Base-by-base conservation (phyloP, 495 filamentous ascomycete genomes). In the Aspergillus mulundensis region DNA sequence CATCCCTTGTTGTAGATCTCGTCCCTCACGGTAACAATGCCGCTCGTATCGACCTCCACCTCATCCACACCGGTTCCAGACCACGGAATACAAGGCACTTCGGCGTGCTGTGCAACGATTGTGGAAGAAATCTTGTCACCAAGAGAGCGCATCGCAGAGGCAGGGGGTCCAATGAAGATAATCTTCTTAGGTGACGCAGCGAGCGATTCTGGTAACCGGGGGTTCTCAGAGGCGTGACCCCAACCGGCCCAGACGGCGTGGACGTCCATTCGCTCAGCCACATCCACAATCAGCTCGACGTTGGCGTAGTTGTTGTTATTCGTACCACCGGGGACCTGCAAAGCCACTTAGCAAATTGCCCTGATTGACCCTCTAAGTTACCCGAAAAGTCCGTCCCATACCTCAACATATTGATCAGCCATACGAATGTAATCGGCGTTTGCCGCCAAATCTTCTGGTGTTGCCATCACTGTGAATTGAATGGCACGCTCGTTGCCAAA, bases 261-360 rank as follows among this genome's bases (percentile, higher is more conserved):
- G 42, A 97, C 94, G 58, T 88, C 84, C 90, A 96, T 97, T 32
- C 94, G 89, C 78, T 99, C 94, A n/a, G 94, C 94, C 68, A 99
- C 84, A 78, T 99, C 94, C 55, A 99, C 94, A 70, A 99, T 97
- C 63, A 99, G 79, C 77, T 99, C 94, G 44, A 99, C 94, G 75
- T 99, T 99, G 69, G 94, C 94, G 70, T 99, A 99, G 76, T 99
- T 99, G 84, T 99, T 97, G 81, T 99, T 99, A 77, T 99, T 99
- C 43, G 95, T 99, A 65, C 94, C 94, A 63, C 94, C 94, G n/a
- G 94, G 94, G 46, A 90, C 85, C 63, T 66, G 48, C 21, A n/a
- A 18, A 24, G 14, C n/a, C 8, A 18, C 20, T 48, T 42, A 25
- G 23, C 16, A 16, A 40, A 20, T 28, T 30, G 11, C 7, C 44